Evolutionary conservation across 257 asterid species (phyloP).

Genomic region (Vinca minor): DNA sequence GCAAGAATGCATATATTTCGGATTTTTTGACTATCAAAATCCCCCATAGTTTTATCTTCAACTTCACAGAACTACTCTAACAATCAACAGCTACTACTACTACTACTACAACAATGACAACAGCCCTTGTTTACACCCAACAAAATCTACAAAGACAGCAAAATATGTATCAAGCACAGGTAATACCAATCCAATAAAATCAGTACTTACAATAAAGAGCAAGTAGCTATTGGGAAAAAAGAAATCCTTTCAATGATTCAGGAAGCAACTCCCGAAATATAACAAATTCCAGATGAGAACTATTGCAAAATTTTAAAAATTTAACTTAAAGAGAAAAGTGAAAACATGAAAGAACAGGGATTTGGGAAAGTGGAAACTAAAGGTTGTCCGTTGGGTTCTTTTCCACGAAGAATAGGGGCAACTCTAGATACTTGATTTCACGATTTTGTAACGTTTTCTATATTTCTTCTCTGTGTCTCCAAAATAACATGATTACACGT

Average conservation of each 20-base stretch:
- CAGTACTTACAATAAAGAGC: no score
- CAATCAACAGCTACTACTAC: no score
- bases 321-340: neutral
- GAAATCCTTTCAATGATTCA: neutral
- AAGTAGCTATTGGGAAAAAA: neutral
- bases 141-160: neutral
- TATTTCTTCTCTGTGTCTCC: neutral
- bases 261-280: neutral
- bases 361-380: neutral
- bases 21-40: slow-evolving; percentile 23
- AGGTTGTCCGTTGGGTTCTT: slow-evolving; percentile 16
- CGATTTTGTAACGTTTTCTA: neutral
- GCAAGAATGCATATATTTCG: slow-evolving; percentile 94
- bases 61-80: neutral
- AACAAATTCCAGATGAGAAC: neutral
- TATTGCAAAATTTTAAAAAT: neutral
- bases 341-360: neutral
- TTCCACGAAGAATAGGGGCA: slow-evolving; percentile 16
- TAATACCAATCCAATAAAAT: no score
- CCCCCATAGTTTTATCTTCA: slow-evolving; percentile 22
- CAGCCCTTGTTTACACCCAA: neutral
- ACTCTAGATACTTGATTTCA: neutral
- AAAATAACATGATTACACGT: slow-evolving; percentile 15
- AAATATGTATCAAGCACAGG: neutral
- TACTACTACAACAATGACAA: no score